Percentiles rank a stretch among this genome's conserved stretches.
Evolutionary conservation across 2,329 filamentous ascomycete genomes (phyloP).

Genomic region (Cladosporium sp.): DNA sequence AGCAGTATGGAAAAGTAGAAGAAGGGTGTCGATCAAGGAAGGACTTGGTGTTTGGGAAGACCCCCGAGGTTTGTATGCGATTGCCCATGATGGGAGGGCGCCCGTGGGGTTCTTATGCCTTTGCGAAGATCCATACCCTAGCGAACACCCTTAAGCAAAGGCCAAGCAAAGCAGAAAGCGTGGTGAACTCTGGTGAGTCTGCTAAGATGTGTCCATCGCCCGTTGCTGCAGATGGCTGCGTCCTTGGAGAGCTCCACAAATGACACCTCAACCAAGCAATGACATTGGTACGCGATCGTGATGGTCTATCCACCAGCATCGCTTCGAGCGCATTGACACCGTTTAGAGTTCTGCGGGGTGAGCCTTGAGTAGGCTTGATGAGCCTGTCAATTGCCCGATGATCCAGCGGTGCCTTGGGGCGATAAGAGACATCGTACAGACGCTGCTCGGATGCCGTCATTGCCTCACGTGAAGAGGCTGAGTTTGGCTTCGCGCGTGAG

Average conservation of each 20-base stretch:
- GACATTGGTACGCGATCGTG: neutral
- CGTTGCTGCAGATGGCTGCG: neutral
- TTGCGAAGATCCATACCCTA: constrained; percentile 2
- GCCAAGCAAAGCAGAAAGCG: neutral
- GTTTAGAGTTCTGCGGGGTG: neutral
- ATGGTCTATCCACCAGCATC: neutral
- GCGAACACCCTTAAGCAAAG: constrained; percentile 2
- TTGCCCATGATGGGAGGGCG: neutral
- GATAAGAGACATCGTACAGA: neutral
- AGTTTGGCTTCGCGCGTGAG: neutral
- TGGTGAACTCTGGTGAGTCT: constrained; percentile 10
- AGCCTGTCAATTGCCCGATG: neutral
- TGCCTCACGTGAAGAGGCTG: neutral
- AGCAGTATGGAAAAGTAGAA: neutral
- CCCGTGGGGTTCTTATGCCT: neutral
- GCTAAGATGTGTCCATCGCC: neutral
- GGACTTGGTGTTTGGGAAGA: neutral
- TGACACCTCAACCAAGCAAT: neutral
- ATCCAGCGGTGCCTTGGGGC: neutral
- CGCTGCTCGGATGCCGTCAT: constrained; percentile 3
- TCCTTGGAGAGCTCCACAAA: constrained; percentile 5
- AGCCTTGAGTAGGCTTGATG: neutral
- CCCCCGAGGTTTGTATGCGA: constrained; percentile 1
- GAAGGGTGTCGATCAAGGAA: neutral
- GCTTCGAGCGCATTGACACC: neutral